Percentiles rank a stretch among this genome's conserved stretches.
Evolutionary conservation across 345 rosid genomes (phyloP).

Genomic region (Mercurialis annua): DNA sequence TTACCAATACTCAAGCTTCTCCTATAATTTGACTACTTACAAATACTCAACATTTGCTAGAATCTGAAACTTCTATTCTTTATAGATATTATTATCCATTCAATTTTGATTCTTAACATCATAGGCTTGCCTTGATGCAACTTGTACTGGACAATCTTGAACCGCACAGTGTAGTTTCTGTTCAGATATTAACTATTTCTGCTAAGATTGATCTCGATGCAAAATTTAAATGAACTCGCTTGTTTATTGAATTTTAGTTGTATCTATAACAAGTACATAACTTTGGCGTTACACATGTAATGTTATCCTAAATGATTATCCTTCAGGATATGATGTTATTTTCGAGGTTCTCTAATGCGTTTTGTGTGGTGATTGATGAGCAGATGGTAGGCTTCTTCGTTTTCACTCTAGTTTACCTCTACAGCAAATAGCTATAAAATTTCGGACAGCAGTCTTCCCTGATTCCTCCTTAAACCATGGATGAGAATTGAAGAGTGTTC

Average conservation of each 20-base stretch:
- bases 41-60: too few species aligned
- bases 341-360: neutral
- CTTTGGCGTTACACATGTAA: neutral
- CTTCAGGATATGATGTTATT: neutral
- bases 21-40: too few species aligned
- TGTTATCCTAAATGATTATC: neutral
- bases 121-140: too few species aligned
- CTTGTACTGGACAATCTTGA: neutral
- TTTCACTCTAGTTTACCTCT: slow-evolving; percentile 49
- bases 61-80: neutral
- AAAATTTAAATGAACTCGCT: neutral
- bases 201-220: neutral
- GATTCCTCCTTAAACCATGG: neutral
- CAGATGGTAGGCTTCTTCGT: slow-evolving; percentile 69
- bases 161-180: neutral
- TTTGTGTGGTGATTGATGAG: neutral
- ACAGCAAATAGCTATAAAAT: slow-evolving; percentile 37
- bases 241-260: neutral
- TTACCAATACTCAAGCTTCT: too few species aligned
- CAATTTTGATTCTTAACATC: neutral
- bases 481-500: neutral
- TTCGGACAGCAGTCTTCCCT: neutral
- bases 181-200: neutral
- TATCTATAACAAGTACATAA: neutral
- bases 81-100: neutral